phyloP scores from a whole-genome alignment of 768 basidiomycete species.

The Russula griseocarnosa region DNA sequence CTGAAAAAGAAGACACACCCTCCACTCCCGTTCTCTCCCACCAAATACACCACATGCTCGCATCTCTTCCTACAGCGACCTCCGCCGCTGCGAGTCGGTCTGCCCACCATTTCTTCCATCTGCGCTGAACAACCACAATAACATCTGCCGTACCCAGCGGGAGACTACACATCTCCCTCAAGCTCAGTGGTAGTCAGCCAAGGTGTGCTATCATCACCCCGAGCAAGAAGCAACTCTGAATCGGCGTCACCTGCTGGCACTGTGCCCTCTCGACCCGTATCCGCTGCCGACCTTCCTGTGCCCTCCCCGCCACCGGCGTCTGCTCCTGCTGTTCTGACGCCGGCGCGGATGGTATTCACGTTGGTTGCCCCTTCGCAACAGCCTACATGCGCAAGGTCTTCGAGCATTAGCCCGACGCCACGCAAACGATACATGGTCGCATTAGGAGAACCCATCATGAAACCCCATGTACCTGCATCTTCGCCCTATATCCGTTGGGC shows the following conservation, averaged over 20 bases:
- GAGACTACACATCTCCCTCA: conserved; percentile 72
- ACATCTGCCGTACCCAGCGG: conserved; percentile 76
- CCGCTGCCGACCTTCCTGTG: conserved; percentile 47
- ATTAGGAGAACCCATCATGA: conserved; percentile 65
- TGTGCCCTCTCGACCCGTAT: conserved; percentile 39
- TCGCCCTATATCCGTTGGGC: conserved; percentile 23
- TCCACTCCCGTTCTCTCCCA: conserved; percentile 32
- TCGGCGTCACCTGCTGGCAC: conserved; percentile 14
- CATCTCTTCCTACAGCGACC: conserved; percentile 20
- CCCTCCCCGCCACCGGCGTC: conserved; percentile 23
- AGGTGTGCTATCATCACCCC: conserved; percentile 49
- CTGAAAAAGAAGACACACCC: too few species aligned
- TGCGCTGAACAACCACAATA: conserved; percentile 41
- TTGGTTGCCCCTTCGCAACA: conserved; percentile 36
- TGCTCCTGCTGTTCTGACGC: conserved; percentile 18
- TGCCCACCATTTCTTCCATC: conserved; percentile 49
- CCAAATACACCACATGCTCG: conserved; percentile 36
- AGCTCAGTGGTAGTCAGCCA: conserved; percentile 35
- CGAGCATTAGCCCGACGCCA: conserved; percentile 60
- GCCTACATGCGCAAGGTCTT: conserved; percentile 48
- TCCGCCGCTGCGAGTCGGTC: conserved; percentile 53
- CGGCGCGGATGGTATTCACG: not conserved
- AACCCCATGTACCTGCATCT: conserved; percentile 28
- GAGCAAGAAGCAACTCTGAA: conserved; percentile 34
- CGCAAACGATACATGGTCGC: conserved; percentile 86